Base-by-base conservation (phyloP, 768 basidiomycete genomes). In the Podaxis sp. region DNA sequence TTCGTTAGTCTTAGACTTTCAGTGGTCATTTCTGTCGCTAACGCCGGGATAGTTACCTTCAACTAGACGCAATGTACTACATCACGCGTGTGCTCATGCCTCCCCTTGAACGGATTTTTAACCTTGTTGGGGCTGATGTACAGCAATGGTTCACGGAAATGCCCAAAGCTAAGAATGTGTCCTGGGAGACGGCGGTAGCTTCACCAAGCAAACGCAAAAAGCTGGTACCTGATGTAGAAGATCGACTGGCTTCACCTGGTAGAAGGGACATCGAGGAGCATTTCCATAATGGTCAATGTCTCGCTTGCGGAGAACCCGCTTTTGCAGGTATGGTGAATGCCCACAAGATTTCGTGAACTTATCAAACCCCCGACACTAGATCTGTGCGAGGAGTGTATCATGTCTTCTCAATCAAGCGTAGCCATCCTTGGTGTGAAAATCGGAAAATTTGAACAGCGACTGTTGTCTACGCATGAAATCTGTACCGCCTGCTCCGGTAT, bases 11-110 rank as follows among this genome's bases (percentile, higher is more conserved):
- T 59, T 16, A 28, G 36, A 7, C 47, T 32, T 5, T 57, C 28
- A 37, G 55, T 5, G 21, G 52, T 9, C n/a, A 55, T 23, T 38
- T 32, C 35, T 14, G 36, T 11, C 54, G 14, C 40, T 63, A 37
- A 23, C 52, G n/a, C 56, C 25, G 42, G 35, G 5, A 32, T 53
- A 92, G 90, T 42, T 81, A 87, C 62, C 74, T 85, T 48, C 84
- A 85, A 18, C 81, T 98, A n/a, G 95, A 99, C 66, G 88, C 87
- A 4, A 71, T 79, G 10, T 97, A 98, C 71, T 98, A 99, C 71
- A 95, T 99, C 67, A 82, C 83, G 0, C 79, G 84, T 48, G 87
- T 95, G 14, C 79, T 98, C 50, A 93, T 98, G 47, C 93, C 93
- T 7, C 94, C 96, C 0, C 70, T 99, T 64, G 90, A 91, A 61